Base-by-base conservation (phyloP, 2,329 filamentous ascomycete genomes). In the Trichoderma brevicompactum region DNA sequence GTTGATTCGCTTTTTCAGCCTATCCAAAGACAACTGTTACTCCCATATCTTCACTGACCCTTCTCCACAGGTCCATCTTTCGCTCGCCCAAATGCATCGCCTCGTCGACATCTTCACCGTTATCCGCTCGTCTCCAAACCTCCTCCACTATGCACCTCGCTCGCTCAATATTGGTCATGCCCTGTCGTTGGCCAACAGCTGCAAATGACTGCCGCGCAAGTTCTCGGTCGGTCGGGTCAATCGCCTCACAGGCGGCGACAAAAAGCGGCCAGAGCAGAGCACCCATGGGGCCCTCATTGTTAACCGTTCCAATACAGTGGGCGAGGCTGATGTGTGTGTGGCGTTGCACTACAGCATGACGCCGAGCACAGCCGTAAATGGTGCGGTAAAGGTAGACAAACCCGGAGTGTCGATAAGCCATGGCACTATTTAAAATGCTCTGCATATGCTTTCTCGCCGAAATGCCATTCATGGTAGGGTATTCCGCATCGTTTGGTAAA, bases 191-290 rank as follows among this genome's bases (percentile, higher is more conserved):
- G 65, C 84, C 82, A 8, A 87, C 79, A 5, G 82, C 82, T 5
- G 75, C 72, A 70, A 89, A 89, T 0, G 84, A 78, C 63, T 78
- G 77, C 32, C 79, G 74, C 4, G 86, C 85, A 17, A 85, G 74
- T 6, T 77, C 78, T 15, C 86, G 77, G 71, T 89, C 86, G 8
- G 76, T 77, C 1, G 73, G 69, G 15, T 73, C 78, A 8, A 79
- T 75, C 0, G 86, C 87, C 72, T 89, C 87, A 71, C 86, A 88
- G 1, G 85, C 82, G 2, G 86, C 84, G 9, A 87, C 85, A 69
- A 89, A 89, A 2, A 89, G 76, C 1, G 87, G 87, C 85, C 87
- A 89, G 2, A 89, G 79, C 41, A 89, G 76, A 2, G 87, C 87
- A 1, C 84, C 82, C 84, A 89, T 88, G 0, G 87, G 87, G 0